Evolutionary conservation across 768 basidiomycete genomes (phyloP).

Genomic region (Pilatotrama ljubarskyi): DNA sequence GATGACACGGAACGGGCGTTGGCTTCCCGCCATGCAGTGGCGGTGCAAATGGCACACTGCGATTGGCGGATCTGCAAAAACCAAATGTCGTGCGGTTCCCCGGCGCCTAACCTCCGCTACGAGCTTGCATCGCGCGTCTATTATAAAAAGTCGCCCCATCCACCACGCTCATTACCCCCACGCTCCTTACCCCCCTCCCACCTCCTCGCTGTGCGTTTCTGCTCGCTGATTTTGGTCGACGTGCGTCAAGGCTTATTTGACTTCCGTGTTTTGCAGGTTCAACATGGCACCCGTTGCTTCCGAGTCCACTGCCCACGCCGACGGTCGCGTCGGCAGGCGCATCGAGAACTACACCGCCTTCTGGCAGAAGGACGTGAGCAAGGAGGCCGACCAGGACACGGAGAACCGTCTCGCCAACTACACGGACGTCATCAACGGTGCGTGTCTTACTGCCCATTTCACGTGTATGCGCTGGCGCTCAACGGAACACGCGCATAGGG

Average conservation of each 20-base stretch:
- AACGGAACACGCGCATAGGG: conserved; percentile 47
- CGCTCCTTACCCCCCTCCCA: conserved; percentile 3
- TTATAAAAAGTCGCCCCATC: conserved; percentile 19
- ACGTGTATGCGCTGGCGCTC: not conserved
- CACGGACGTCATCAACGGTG: conserved; percentile 92
- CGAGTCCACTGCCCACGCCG: conserved; percentile 25
- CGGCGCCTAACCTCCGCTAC: not conserved
- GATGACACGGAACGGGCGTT: no score
- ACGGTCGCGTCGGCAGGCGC: conserved; percentile 50
- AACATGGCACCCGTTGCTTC: conserved; percentile 19
- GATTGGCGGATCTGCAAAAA: conserved; percentile 4
- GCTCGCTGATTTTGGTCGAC: not conserved
- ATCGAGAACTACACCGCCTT: conserved; percentile 87
- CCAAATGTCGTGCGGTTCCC: conserved; percentile 8
- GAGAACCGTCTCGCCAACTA: conserved; percentile 79
- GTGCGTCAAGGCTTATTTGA: not conserved
- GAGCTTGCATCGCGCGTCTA: not conserved
- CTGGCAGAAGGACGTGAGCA: conserved; percentile 81
- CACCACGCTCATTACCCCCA: conserved; percentile 1
- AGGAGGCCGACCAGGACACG: conserved; percentile 66
- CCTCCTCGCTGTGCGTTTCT: not conserved
- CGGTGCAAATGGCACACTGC: not conserved
- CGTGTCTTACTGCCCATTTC: conserved; percentile 24
- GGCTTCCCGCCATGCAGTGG: not conserved
- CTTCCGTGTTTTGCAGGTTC: not conserved